Base-by-base conservation (phyloP, 176 grass and related monocot genomes). In the Eragrostis nindensis region DNA sequence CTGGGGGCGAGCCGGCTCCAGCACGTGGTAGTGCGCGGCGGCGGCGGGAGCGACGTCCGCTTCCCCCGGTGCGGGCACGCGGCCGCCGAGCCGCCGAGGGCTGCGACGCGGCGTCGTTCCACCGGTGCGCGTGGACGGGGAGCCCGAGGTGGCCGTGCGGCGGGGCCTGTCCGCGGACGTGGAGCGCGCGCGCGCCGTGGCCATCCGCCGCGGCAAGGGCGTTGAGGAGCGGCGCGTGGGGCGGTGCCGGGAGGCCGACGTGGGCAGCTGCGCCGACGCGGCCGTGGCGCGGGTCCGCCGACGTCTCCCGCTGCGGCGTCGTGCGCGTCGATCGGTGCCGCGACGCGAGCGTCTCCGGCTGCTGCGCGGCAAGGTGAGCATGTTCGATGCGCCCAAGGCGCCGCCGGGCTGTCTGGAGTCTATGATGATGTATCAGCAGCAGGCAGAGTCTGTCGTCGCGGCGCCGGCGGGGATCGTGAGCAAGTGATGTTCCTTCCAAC, bases 161-260 rank as follows among this genome's bases (percentile, higher is more conserved):
- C 79, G 74, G 54, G 89, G 90, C 90, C 59, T 60, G 18, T 76
- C 80, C 13, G 86, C 75, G 2, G 79, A 89, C 55, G 84, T 92
- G 64, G 79, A 89, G 74, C 83, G 84, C 68, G 84, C n/a, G n/a
- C n/a, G 86, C 62, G 29, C 59, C 66, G 81, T 92, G 22, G 21
- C 11, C 61, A 80, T 92, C 38, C 66, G 71, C n/a, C 46, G 90
- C 40, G 89, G 90, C 83, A 79, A 69, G 54, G 75, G 75, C 1
- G 89, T 73, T 55, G 49, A 77, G 14, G 86, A 88, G 78, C 63
- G 88, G 13, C 86, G 66, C 25, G 50, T 87, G 9, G 83, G 62
- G 2, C 65, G 82, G 39, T 91, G 86, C 82, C 45, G 75, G 63
- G 78, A 88, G 68, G 86, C 66, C 22, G 78, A 92, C 49, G 52